A percentile compares a stretch with the other conserved stretches of the same genome.
Evolutionary conservation across 306 rosid species (phyloP).

Genomic region (Rubus parviflorus): DNA sequence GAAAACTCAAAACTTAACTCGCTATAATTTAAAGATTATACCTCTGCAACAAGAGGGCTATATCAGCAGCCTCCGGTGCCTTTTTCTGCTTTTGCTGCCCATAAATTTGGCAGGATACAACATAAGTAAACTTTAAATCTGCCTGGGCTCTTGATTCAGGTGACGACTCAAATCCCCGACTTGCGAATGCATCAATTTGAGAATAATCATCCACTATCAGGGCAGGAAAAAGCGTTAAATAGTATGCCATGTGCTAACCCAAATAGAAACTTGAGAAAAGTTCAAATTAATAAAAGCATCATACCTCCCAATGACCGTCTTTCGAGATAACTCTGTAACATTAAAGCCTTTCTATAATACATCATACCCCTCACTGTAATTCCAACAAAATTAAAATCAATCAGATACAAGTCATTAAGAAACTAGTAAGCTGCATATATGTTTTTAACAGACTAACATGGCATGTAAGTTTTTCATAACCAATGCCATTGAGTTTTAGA

Average conservation of each 20-base stretch:
- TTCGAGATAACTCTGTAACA: constrained; percentile 92
- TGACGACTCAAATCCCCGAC: constrained; percentile 83
- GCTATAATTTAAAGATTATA: constrained; percentile 20
- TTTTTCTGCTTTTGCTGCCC: constrained; percentile 90
- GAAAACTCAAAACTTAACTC: background rate
- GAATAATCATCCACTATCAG: constrained; percentile 53
- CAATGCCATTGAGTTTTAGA: background rate
- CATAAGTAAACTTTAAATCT: constrained; percentile 93
- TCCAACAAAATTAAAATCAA: constrained; percentile 27
- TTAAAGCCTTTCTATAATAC: constrained; percentile 96
- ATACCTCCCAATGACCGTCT: constrained; percentile 77
- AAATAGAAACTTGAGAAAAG: constrained; percentile 17
- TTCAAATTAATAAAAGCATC: constrained; percentile 19
- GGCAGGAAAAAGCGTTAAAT: constrained; percentile 12
- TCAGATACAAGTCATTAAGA: constrained; percentile 11
- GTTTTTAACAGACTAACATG: background rate
- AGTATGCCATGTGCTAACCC: constrained; percentile 16
- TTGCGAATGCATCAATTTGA: constrained; percentile 51
- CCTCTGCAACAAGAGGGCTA: constrained; percentile 91
- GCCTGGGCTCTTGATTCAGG: constrained; percentile 90
- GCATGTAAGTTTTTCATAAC: background rate
- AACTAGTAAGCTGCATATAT: constrained; percentile 1
- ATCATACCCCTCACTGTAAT: constrained; percentile 96
- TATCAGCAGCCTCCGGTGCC: constrained; percentile 84
- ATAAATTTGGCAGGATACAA: constrained; percentile 98